Evolutionary conservation across 768 basidiomycete genomes (phyloP).

Genomic region (Baorangia bicolor): DNA sequence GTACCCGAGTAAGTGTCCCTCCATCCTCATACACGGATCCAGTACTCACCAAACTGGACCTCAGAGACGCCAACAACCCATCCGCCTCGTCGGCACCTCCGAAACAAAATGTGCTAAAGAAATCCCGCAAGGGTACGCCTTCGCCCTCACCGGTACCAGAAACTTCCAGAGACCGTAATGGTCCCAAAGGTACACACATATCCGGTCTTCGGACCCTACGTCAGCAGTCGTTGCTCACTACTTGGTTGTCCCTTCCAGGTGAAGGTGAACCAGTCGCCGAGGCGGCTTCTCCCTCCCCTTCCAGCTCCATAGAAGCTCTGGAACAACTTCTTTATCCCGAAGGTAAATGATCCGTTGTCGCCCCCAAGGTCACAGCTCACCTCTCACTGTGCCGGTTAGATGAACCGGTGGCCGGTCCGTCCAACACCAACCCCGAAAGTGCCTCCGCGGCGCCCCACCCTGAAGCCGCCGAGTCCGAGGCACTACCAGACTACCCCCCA

Average conservation of each 20-base stretch:
- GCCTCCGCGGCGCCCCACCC: not conserved
- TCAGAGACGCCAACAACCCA: slow-evolving; percentile 4
- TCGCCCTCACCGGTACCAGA: not conserved
- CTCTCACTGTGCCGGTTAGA: slow-evolving; percentile 1
- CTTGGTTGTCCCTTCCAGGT: not conserved
- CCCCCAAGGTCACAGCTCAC: not conserved
- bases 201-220: not conserved
- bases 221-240: not conserved
- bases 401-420: slow-evolving; percentile 2
- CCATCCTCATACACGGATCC: not conserved
- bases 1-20: slow-evolving; percentile 5
- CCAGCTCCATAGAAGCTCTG: slow-evolving; percentile 8
- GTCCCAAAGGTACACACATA: slow-evolving; percentile 7
- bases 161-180: not conserved
- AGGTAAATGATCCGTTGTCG: not conserved
- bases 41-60: not conserved
- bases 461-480: not conserved
- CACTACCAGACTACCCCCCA: not conserved
- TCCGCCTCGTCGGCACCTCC: slow-evolving; percentile 4
- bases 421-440: not conserved
- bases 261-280: slow-evolving; percentile 3
- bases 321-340: slow-evolving; percentile 9
- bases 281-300: not conserved
- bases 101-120: not conserved
- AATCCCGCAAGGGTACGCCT: not conserved